Conservation (phyloP, 2,329 filamentous ascomycete genomes). For the Colletotrichum zoysiae region DNA sequence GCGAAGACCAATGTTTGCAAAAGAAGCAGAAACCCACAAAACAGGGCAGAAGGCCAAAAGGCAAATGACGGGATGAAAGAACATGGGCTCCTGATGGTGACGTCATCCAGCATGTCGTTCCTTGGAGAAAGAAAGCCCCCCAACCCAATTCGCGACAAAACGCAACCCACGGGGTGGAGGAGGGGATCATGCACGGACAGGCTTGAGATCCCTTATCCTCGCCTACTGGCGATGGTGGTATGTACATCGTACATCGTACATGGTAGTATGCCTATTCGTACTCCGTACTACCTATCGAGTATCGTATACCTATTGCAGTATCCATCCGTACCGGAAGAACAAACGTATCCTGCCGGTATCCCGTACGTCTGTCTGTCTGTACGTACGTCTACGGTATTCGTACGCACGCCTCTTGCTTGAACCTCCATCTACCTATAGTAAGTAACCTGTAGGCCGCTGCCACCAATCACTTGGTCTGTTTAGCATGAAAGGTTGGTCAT, state of each 20-base stretch:
- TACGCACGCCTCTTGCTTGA: background rate
- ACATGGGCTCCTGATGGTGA: conserved; percentile 33
- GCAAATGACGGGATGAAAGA: conserved; percentile 49
- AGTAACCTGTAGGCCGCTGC: too few species aligned
- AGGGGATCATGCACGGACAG: conserved; percentile 13
- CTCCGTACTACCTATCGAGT: background rate
- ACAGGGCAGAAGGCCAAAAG: conserved; percentile 28
- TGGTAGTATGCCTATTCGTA: too few species aligned
- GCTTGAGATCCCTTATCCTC: background rate
- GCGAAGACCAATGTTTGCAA: conserved; percentile 19
- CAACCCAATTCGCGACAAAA: conserved; percentile 34
- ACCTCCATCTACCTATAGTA: background rate
- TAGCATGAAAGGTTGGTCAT: background rate
- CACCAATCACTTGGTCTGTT: background rate
- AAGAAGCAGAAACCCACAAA: conserved; percentile 22
- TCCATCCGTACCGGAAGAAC: background rate
- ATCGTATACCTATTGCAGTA: background rate
- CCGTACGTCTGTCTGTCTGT: too few species aligned
- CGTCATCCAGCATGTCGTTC: conserved; percentile 32
- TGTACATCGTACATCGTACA: too few species aligned
- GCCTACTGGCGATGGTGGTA: too few species aligned
- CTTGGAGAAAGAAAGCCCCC: conserved; percentile 29
- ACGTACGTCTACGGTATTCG: background rate
- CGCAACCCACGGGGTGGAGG: conserved; percentile 22
- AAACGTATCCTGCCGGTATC: background rate